Evolutionary conservation across 768 basidiomycete species (phyloP).

Genomic region (Hortiboletus flavorubellus): DNA sequence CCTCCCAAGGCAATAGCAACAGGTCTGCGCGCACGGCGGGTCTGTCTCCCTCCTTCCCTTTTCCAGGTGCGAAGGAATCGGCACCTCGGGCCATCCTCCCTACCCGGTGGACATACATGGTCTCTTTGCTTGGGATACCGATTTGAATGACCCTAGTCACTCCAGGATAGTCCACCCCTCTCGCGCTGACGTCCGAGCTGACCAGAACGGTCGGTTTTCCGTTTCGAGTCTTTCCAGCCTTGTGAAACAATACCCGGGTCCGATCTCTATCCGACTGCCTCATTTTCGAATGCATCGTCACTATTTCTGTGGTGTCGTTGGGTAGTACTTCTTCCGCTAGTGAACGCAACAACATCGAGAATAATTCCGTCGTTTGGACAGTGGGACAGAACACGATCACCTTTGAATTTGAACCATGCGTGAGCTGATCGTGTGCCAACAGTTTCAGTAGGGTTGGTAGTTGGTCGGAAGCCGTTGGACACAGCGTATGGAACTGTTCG

Average conservation of each 20-base stretch:
- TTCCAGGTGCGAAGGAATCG: constrained; percentile 38
- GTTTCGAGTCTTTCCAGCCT: constrained; percentile 12
- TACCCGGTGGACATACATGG: constrained; percentile 84
- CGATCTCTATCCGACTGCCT: constrained; percentile 16
- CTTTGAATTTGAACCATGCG: constrained; percentile 64
- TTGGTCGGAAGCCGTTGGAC: constrained; percentile 63
- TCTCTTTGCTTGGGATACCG: constrained; percentile 65
- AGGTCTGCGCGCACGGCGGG: constrained; percentile 60
- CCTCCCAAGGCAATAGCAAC: constrained; percentile 77
- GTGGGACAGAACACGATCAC: constrained; percentile 82
- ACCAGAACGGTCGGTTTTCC: constrained; percentile 61
- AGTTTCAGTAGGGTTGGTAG: constrained; percentile 77
- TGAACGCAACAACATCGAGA: constrained; percentile 56
- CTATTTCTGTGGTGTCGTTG: constrained; percentile 52
- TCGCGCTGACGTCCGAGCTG: constrained; percentile 85
- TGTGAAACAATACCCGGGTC: constrained; percentile 26
- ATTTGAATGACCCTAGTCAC: constrained; percentile 91
- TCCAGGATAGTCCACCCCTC: constrained; percentile 85
- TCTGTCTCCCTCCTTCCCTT: neutral
- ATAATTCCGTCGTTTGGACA: constrained; percentile 80
- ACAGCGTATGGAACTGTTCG: constrained; percentile 77
- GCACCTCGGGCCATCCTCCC: constrained; percentile 79
- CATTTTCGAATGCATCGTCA: constrained; percentile 83
- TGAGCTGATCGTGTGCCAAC: constrained; percentile 84
- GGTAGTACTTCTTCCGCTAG: constrained; percentile 47